These are phyloP conservation scores for Trichocladium uniseriatum DNA, from an alignment of 495 filamentous ascomycete genomes.

Conservation along the genomic window DNA sequence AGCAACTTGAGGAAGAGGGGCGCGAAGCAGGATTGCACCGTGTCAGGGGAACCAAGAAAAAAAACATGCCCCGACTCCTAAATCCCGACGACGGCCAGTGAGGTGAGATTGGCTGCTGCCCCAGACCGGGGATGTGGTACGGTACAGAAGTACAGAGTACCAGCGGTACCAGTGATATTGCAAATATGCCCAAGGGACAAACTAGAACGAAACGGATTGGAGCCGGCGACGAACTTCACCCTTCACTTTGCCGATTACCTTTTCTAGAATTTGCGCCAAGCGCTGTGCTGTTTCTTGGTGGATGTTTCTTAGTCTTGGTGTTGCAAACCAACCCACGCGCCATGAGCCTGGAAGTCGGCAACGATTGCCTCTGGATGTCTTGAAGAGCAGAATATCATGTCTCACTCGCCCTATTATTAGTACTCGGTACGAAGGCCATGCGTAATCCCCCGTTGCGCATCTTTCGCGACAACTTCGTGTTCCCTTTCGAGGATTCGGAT, in stretches of 20 bases:
- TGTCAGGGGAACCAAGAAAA: slow-evolving; percentile 9
- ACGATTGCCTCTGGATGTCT: background rate
- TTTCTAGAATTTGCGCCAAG: slow-evolving; percentile 9
- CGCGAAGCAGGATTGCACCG: slow-evolving; percentile 4
- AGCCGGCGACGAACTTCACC: slow-evolving; percentile 8
- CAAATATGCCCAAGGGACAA: slow-evolving; percentile 11
- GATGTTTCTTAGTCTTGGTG: background rate
- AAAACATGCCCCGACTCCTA: slow-evolving; percentile 1
- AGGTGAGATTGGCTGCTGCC: slow-evolving; percentile 19
- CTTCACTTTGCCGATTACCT: slow-evolving; percentile 10
- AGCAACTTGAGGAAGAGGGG: slow-evolving; percentile 6
- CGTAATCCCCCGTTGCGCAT: too few relatives aligned
- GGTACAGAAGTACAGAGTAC: too few relatives aligned
- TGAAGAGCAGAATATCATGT: background rate
- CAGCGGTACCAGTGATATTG: slow-evolving; percentile 6
- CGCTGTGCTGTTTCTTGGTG: background rate
- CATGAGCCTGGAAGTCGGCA: background rate
- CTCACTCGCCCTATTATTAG: background rate
- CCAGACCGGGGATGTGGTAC: slow-evolving; percentile 9
- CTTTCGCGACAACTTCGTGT: too few relatives aligned
- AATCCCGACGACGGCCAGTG: slow-evolving; percentile 1
- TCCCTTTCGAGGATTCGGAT: too few relatives aligned
- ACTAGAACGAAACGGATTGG: slow-evolving; percentile 12
- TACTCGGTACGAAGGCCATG: too few relatives aligned
- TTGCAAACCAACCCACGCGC: background rate